Evolutionary conservation across 2,329 filamentous ascomycete species (phyloP), one percentile per base, ranked within the genome.

Genomic region (Trichophyton rubrum): DNA sequence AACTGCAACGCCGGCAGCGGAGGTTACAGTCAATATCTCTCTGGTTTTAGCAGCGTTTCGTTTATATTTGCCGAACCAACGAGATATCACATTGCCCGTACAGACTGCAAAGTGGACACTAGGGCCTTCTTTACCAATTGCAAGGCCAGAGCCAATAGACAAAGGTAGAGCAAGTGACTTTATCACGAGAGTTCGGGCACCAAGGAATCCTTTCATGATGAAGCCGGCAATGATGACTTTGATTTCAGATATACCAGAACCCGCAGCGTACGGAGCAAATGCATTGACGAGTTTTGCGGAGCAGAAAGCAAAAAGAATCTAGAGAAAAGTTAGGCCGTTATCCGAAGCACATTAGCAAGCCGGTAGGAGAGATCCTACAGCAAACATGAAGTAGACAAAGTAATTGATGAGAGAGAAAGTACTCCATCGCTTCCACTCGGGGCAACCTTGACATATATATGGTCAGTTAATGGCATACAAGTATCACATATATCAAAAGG

Each of bases 21-120:
- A 93, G 65, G 89, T 95, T 27, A 93, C 93, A 68, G 90, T 96
- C 65, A 99, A 77, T 27, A 99, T 95, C 76, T 99, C 93, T 60
- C 93, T 82, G 3, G 90, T 97, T 74, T 97, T 97, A 60, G 90
- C 89, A 1, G 92, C 92, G 73, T 93, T 97, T 59, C 85, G 83
- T 69, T 85, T 86, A 72, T 97, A 99, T 73, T 96, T 97, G 71
- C 85, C 83, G 71, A 99, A 99, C 64, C 96, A 81, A 55, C 90
- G 82, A 33, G 90, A 96, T 62, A 99, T 93, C 64, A 99, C 92
- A 72, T 96, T 97, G 61, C 93, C 93, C 0, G 91, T 96, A 69
- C 93, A 97, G 5, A 97, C 93, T 2, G 93, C 93, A 71, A 97
- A 99, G 73, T 99, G 93, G n/a, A 99, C 93, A 73, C 91, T 96